phyloP scores from a whole-genome alignment of 2,329 filamentous ascomycete species.

The Calonectria multiphialidica region DNA sequence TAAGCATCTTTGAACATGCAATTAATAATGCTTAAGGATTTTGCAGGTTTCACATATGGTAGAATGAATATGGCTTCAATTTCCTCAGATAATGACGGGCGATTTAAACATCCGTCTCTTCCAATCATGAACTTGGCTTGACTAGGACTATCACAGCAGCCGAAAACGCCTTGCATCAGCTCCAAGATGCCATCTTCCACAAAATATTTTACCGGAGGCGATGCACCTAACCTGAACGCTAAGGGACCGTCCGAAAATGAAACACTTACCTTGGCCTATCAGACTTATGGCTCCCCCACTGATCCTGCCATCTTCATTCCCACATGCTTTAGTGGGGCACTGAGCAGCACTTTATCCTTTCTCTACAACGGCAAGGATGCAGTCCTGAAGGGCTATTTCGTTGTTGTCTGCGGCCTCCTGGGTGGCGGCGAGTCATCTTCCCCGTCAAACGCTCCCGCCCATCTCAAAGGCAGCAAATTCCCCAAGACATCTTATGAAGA shows the following conservation, averaged over 20 bases:
- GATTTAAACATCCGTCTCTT: neutral
- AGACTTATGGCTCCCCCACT: neutral
- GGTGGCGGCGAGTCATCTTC: constrained; percentile 15
- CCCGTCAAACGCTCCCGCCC: neutral
- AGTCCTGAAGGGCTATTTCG: neutral
- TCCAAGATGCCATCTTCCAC: neutral
- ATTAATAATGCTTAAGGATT: too few species aligned
- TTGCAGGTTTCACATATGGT: too few species aligned
- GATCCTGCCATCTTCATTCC: constrained; percentile 12
- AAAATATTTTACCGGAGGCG: constrained; percentile 3
- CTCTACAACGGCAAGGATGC: neutral
- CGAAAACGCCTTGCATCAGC: neutral
- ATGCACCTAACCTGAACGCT: neutral
- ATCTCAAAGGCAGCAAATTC: neutral
- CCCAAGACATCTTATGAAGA: constrained; percentile 9
- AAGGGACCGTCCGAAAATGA: neutral
- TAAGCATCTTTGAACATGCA: too few species aligned
- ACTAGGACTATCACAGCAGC: too few species aligned
- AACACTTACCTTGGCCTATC: constrained; percentile 10
- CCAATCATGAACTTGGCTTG: neutral
- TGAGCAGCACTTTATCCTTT: constrained; percentile 1
- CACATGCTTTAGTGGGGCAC: constrained; percentile 8
- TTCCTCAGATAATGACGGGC: too few species aligned
- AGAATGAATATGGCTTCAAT: neutral
- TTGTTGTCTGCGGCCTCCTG: constrained; percentile 7